Percentiles rank a stretch among this genome's conserved stretches.
These are phyloP conservation scores for Backusella sp. DNA, from an alignment of 192 early-diverging fungal genomes.

Conservation along the genomic window DNA sequence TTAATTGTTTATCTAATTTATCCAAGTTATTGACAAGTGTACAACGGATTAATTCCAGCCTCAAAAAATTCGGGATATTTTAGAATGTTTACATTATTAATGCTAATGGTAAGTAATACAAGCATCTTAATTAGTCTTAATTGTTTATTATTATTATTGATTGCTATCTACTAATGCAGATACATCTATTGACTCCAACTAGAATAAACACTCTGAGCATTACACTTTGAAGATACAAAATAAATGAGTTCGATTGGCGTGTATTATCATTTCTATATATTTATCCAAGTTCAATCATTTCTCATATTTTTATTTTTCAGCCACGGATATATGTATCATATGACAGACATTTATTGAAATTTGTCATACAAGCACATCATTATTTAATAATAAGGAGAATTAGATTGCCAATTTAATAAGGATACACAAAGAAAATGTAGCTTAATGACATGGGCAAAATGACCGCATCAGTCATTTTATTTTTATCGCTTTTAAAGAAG, in stretches of 20 bases:
- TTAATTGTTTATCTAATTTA: too few species aligned
- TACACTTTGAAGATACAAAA: background rate
- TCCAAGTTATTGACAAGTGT: too few species aligned
- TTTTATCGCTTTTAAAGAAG: background rate
- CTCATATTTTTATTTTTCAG: background rate
- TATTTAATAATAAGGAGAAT: background rate
- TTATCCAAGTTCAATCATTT: background rate
- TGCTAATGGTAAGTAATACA: background rate
- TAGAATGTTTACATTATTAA: background rate
- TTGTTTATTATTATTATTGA: background rate
- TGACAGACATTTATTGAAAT: background rate
- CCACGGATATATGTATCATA: background rate
- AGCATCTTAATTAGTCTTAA: background rate
- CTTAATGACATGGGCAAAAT: conserved; percentile 7
- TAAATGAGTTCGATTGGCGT: background rate
- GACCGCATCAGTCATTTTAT: conserved; percentile 4
- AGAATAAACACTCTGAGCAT: background rate
- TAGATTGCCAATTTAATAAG: conserved; percentile 1
- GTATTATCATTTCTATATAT: background rate
- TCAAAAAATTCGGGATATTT: background rate
- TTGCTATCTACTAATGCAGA: background rate
- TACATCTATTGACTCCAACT: background rate
- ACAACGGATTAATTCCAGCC: background rate
- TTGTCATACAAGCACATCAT: background rate
- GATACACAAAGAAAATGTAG: conserved; percentile 3